Conservation (phyloP, 225 moss, liverwort and hornwort genomes). For the Thuidium tamariscinum region DNA sequence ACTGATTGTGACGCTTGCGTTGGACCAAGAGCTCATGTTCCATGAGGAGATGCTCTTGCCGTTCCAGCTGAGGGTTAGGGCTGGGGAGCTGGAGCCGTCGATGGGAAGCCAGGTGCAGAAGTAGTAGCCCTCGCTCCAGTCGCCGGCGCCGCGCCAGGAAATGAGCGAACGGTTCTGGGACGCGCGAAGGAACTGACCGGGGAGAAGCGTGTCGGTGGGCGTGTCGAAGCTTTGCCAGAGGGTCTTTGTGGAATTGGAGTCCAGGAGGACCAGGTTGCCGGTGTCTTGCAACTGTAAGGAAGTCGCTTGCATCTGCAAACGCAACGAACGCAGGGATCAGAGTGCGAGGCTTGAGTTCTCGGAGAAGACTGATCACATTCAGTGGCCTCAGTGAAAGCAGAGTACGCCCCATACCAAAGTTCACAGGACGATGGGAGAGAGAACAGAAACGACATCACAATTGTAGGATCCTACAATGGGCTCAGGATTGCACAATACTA, state of each 20-base stretch:
- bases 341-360: neutral
- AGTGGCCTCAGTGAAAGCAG: neutral
- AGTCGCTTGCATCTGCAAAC: neutral
- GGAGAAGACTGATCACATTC: neutral
- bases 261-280: constrained; percentile 22
- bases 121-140: constrained; percentile 23
- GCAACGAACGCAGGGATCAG: neutral
- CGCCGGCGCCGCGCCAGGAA: constrained; percentile 7
- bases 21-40: constrained; percentile 28
- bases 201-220: constrained; percentile 34
- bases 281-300: neutral
- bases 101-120: constrained; percentile 4
- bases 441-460: neutral
- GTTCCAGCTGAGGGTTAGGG: constrained; percentile 27
- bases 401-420: neutral
- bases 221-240: constrained; percentile 39
- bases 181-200: neutral
- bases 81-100: neutral
- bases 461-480: neutral
- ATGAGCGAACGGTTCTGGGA: neutral
- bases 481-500: neutral
- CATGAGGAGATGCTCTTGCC: constrained; percentile 25
- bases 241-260: neutral
- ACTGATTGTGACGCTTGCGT: neutral
- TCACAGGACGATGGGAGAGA: neutral